Base-by-base conservation (phyloP, 108 stramenopile species). In the Cyclotella distinguenda region DNA sequence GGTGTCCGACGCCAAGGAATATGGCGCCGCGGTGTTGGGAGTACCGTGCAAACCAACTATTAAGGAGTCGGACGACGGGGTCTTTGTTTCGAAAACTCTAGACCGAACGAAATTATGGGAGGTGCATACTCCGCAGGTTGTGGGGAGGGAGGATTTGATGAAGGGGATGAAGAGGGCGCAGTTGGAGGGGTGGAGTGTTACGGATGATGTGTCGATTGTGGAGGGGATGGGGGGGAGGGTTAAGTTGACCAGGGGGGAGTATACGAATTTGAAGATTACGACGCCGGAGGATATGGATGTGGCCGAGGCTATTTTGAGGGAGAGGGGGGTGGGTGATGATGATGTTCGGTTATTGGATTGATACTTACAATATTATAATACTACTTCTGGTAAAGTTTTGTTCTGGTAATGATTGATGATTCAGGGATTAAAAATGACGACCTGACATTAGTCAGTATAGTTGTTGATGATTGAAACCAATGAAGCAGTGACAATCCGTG, bases 41-140 rank as follows among this genome's bases (percentile, higher is more conserved):
- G 96, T 97, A n/a, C 94, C 92, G 0, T 95, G 95, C 84, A 97
- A 97, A 71, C 95, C 95, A 2, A 97, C 96, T 43, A 95, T 97
- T 52, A 97, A 97, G 72, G 95, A 96, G 60, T 83, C 81, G 23
- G 92, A 80, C 7, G 95, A 96, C 50, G 87, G 72, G 6, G 42
- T 71, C 9, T 82, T 84, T 38, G 94, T 97, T 9, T 45, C 61
- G 39, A 49, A 91, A 59, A 97, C 96, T 26, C 89, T 97, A 46
- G 87, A 83, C 9, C 72, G 96, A 10, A 68, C 83, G n/a, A 63
- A 88, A 51, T 72, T 97, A 10, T 96, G 92, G 92, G 96, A 97
- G 54, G 94, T 96, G 8, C 95, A 96, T 67, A 96, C 95, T 23
- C 95, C 95, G 12, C 95, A 95, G 70, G 94, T 95, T 9, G 84